Evolutionary conservation across 1,284 basidiomycete species (phyloP).

Genomic region (Melampsora abietis-canadensis): DNA sequence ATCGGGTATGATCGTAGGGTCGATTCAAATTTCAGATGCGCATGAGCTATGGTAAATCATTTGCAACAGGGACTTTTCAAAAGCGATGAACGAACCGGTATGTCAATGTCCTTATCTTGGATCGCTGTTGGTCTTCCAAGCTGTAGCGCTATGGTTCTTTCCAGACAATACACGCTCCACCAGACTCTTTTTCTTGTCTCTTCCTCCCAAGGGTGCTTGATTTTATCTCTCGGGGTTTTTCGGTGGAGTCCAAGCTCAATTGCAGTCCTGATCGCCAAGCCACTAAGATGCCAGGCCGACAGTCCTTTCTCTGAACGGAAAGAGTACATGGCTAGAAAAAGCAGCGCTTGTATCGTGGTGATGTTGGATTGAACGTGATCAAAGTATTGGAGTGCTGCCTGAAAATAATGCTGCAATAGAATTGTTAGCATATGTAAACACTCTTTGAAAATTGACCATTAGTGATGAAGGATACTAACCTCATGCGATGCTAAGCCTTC

Average conservation of each 20-base stretch:
- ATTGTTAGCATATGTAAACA: neutral
- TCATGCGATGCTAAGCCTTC: slow-evolving; percentile 27
- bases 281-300: slow-evolving; percentile 36
- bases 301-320: slow-evolving; percentile 29
- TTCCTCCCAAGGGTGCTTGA: slow-evolving; percentile 13
- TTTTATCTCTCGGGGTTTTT: slow-evolving; percentile 16
- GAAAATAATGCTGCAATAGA: slow-evolving; percentile 16
- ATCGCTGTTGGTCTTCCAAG: slow-evolving; percentile 35
- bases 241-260: slow-evolving; percentile 36
- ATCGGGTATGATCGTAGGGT: neutral
- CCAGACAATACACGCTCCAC: slow-evolving; percentile 37
- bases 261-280: slow-evolving; percentile 38
- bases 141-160: slow-evolving; percentile 40
- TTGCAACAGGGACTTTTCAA: neutral
- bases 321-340: slow-evolving; percentile 41
- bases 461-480: slow-evolving; percentile 5
- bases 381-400: slow-evolving; percentile 40
- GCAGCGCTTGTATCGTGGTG: slow-evolving; percentile 37
- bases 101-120: slow-evolving; percentile 37
- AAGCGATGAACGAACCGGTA: slow-evolving; percentile 10
- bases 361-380: slow-evolving; percentile 36
- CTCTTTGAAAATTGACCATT: neutral
- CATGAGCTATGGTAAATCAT: neutral
- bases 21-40: neutral
- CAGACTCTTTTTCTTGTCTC: slow-evolving; percentile 38